Evolutionary conservation across 371 early-diverging fungal genomes (phyloP).

Genomic region (Mortierella sp.): DNA sequence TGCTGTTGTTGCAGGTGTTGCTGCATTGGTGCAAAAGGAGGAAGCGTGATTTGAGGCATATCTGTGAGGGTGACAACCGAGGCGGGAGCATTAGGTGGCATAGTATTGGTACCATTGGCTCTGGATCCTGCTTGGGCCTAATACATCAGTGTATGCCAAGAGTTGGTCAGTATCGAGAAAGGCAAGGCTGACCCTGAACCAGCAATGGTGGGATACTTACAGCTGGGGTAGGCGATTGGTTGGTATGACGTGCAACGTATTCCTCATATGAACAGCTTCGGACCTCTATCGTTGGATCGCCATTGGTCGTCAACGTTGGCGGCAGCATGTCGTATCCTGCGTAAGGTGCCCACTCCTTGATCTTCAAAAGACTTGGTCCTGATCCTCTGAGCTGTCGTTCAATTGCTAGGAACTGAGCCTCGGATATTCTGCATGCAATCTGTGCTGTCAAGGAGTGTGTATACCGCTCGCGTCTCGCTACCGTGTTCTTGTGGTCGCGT

Average conservation of each 20-base stretch:
- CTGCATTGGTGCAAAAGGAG: slow-evolving; percentile 53
- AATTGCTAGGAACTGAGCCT: slow-evolving; percentile 49
- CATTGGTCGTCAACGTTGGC: slow-evolving; percentile 30
- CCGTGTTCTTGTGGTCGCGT: slow-evolving; percentile 40
- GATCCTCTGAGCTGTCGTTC: slow-evolving; percentile 51
- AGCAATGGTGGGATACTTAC: neutral
- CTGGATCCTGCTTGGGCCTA: slow-evolving; percentile 15
- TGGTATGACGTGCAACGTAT: slow-evolving; percentile 28
- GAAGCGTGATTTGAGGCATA: slow-evolving; percentile 46
- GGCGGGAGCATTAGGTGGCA: neutral
- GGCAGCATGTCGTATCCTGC: slow-evolving; percentile 49
- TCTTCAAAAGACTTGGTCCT: slow-evolving; percentile 50
- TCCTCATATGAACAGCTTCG: slow-evolving; percentile 35
- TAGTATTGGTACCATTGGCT: neutral
- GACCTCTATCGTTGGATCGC: slow-evolving; percentile 44
- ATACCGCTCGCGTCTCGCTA: slow-evolving; percentile 42
- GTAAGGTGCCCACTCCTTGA: slow-evolving; percentile 54
- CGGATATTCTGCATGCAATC: slow-evolving; percentile 41
- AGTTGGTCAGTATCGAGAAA: neutral
- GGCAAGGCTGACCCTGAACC: neutral
- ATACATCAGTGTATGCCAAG: neutral
- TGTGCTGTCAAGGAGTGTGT: slow-evolving; percentile 50
- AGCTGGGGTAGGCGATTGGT: neutral
- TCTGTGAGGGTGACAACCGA: slow-evolving; percentile 35
- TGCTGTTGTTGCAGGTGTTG: slow-evolving; percentile 41